Conservation (phyloP, 345 rosid genomes). For the Nephelium lappaceum region DNA sequence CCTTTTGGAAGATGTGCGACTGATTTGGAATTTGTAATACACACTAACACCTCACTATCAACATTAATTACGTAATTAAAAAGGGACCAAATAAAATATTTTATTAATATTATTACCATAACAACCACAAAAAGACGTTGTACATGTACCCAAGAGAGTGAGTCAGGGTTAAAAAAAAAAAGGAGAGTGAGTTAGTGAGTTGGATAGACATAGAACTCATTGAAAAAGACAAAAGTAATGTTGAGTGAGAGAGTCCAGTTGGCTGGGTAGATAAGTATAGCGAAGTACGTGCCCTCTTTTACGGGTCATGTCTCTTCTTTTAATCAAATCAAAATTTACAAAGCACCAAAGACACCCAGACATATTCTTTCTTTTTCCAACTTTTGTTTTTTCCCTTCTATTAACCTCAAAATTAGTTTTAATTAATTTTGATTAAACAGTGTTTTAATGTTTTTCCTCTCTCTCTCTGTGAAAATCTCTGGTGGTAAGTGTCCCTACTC, state of each 20-base stretch:
- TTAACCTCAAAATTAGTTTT: not conserved
- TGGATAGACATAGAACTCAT: not conserved
- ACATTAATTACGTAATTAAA: too few relatives aligned
- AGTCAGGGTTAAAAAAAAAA: too few relatives aligned
- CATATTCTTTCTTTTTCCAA: slow-evolving; percentile 10
- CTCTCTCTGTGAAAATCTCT: not conserved
- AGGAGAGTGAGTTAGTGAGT: not conserved
- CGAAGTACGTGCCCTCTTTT: slow-evolving; percentile 27
- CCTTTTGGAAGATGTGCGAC: too few relatives aligned
- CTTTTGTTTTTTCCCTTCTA: not conserved
- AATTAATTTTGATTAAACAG: not conserved
- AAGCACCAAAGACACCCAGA: slow-evolving; percentile 11
- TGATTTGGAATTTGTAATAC: too few relatives aligned
- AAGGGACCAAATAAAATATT: too few relatives aligned
- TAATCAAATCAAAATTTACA: not conserved
- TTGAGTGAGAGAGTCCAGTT: not conserved
- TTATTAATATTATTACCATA: too few relatives aligned
- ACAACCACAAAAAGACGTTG: too few relatives aligned
- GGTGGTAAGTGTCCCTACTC: slow-evolving; percentile 16
- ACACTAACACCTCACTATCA: too few relatives aligned
- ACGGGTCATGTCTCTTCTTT: slow-evolving; percentile 32
- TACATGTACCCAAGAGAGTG: not conserved
- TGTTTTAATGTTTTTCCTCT: too few relatives aligned
- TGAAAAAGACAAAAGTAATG: not conserved
- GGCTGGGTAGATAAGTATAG: not conserved